Evolutionary conservation across 2,329 filamentous ascomycete species (phyloP).

Genomic region (Fusarium drepaniforme): DNA sequence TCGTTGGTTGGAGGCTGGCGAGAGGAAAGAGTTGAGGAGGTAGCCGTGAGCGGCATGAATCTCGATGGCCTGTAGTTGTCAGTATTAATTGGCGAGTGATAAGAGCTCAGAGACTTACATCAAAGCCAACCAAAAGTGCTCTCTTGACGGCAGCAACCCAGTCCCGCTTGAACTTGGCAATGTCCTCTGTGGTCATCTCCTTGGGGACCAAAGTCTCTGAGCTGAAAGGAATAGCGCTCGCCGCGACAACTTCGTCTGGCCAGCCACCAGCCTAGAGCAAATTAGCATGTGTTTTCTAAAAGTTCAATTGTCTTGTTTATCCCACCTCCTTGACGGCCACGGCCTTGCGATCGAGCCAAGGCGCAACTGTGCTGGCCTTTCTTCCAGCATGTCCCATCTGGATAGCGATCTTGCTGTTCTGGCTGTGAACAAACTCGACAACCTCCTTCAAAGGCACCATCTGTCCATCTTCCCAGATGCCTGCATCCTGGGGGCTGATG

Average conservation of each 20-base stretch:
- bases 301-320: no score
- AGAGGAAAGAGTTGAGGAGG: slow-evolving; percentile 65
- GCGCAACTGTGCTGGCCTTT: slow-evolving; percentile 58
- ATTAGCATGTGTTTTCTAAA: background rate
- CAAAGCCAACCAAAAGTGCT: slow-evolving; percentile 37
- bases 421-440: slow-evolving; percentile 72
- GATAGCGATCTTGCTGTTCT: slow-evolving; percentile 74
- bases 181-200: slow-evolving; percentile 41
- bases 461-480: slow-evolving; percentile 80
- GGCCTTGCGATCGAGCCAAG: slow-evolving; percentile 43
- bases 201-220: slow-evolving; percentile 33
- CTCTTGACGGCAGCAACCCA: slow-evolving; percentile 37
- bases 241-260: slow-evolving; percentile 42
- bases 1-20: slow-evolving; percentile 61
- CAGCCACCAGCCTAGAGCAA: slow-evolving; percentile 35
- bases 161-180: slow-evolving; percentile 38
- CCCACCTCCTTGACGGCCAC: slow-evolving; percentile 39
- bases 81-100: background rate
- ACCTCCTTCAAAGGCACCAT: slow-evolving; percentile 69
- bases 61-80: slow-evolving; percentile 34
- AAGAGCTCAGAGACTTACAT: slow-evolving; percentile 14
- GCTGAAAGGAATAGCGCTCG: slow-evolving; percentile 37
- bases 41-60: slow-evolving; percentile 64
- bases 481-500: slow-evolving; percentile 77
- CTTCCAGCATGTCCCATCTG: slow-evolving; percentile 78